Evolutionary conservation across 306 rosid genomes (phyloP), one percentile per base, ranked within the genome.

Genomic region (Datisca glomerata): DNA sequence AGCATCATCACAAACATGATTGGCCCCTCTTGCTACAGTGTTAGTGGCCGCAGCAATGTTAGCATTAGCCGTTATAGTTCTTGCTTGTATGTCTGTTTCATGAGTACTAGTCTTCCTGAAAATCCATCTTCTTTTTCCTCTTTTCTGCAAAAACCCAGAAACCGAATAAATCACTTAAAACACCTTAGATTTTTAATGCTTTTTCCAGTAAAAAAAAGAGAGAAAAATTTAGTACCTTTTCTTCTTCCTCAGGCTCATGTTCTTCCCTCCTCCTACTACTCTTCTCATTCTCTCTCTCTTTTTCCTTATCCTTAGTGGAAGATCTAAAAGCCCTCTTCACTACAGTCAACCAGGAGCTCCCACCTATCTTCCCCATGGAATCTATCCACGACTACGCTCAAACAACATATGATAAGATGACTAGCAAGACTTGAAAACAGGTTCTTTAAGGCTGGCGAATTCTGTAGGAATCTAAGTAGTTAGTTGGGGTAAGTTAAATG

Each of bases 81-180:
- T 60, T 28, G 46, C 43, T 18, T 54, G 66, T 29, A 40, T 43
- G 10, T 17, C 34, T 12, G 55, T 55, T 43, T 70, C 75, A n/a
- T 67, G 75, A 41, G 24, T 40, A 41, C 17, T 31, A 35, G 56
- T 47, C 69, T 67, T 75, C 70, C 55, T 45, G 49, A 75, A 75
- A 53, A 56, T 59, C 83, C 75, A 70, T 66, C 83, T 63, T 21
- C 78, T 24, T 28, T 75, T 75, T 39, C 69, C 76, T 59, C 75
- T 67, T 61, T 67, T 66, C 78, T 70, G 41, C 43, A 32, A 60
- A 46, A 64, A 5, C 8, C 13, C 16, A 51, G 18, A 24, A 28
- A 5, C 34, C 16, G 6, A 29, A n/a, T n/a, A n/a, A n/a, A n/a
- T n/a, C n/a, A n/a, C n/a, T n/a, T n/a, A n/a, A n/a, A n/a, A n/a